phyloP scores from a whole-genome alignment of 768 basidiomycete species.

The Pisolithus albus region DNA sequence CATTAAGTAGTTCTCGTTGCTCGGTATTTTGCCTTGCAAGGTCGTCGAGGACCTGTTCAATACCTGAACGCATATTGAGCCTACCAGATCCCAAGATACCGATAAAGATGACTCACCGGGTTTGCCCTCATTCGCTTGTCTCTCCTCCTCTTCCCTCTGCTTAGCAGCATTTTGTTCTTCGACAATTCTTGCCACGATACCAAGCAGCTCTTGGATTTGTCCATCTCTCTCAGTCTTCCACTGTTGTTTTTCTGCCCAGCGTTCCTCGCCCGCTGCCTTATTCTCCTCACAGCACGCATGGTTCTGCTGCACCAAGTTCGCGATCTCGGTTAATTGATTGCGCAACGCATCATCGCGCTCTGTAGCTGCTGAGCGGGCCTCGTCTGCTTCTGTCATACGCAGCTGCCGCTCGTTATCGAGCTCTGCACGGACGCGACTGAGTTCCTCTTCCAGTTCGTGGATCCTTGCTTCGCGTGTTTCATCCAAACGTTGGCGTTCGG shows the following conservation, averaged over 20 bases:
- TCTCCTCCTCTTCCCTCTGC: conserved; percentile 44
- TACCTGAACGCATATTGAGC: conserved; percentile 32
- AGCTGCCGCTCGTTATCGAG: conserved; percentile 58
- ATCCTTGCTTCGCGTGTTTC: conserved; percentile 53
- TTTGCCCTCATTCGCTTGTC: conserved; percentile 44
- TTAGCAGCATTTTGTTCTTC: conserved; percentile 50
- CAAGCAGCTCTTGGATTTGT: conserved; percentile 48
- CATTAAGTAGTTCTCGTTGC: conserved; percentile 47
- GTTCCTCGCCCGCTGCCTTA: conserved; percentile 51
- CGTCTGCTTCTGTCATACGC: conserved; percentile 52
- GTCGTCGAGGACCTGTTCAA: conserved; percentile 55
- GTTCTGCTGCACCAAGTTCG: conserved; percentile 66
- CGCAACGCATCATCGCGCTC: conserved; percentile 58
- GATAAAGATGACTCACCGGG: conserved; percentile 39
- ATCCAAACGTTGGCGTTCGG: conserved; percentile 39
- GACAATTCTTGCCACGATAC: conserved; percentile 54
- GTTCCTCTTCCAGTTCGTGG: conserved; percentile 54
- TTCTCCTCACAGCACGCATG: conserved; percentile 53
- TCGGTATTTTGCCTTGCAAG: conserved; percentile 54
- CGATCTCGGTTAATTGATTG: conserved; percentile 61
- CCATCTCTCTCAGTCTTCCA: conserved; percentile 55
- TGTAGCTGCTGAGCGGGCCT: conserved; percentile 52
- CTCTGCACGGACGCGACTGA: conserved; percentile 49
- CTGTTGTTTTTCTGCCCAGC: conserved; percentile 55
- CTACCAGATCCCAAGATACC: conserved; percentile 2